These are phyloP conservation scores for Botrytis medusae DNA, from an alignment of 2,329 filamentous ascomycete species.

Conservation along the genomic window DNA sequence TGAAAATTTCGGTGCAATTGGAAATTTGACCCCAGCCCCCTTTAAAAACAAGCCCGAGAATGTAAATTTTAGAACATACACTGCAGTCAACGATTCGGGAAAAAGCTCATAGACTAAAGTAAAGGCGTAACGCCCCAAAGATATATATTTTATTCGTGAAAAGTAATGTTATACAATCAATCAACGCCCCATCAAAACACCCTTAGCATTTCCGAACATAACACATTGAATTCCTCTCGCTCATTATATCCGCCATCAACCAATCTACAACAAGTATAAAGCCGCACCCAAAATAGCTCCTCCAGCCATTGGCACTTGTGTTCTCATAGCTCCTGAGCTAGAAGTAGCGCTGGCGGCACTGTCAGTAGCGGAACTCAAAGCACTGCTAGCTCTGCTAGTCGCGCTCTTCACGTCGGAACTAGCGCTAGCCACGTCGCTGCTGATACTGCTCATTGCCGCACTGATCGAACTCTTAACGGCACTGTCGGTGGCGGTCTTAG, in stretches of 20 bases:
- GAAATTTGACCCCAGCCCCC: neutral
- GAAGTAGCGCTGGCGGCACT: conserved; percentile 10
- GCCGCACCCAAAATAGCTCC: conserved; percentile 16
- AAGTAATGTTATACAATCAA: neutral
- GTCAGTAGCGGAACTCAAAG: neutral
- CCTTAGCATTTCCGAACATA: neutral
- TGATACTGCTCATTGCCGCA: conserved; percentile 14
- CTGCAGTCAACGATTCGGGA: neutral
- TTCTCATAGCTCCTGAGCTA: conserved; percentile 20
- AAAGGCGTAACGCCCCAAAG: neutral
- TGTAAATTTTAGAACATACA: neutral
- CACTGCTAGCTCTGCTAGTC: conserved; percentile 14
- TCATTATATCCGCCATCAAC: conserved; percentile 4
- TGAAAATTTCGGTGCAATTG: neutral
- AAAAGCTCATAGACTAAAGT: neutral
- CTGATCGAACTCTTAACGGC: conserved; percentile 18
- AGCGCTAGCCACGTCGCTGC: conserved; percentile 5
- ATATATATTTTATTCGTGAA: conserved; percentile 3
- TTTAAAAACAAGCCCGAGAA: neutral
- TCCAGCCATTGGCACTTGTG: conserved; percentile 19
- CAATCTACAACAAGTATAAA: conserved; percentile 20
- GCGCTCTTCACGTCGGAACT: neutral
- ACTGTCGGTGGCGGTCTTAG: conserved; percentile 8
- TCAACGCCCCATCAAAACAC: neutral
- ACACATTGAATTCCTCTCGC: neutral